Conservation (phyloP, 306 rosid genomes). For the Casuarina glauca region DNA sequence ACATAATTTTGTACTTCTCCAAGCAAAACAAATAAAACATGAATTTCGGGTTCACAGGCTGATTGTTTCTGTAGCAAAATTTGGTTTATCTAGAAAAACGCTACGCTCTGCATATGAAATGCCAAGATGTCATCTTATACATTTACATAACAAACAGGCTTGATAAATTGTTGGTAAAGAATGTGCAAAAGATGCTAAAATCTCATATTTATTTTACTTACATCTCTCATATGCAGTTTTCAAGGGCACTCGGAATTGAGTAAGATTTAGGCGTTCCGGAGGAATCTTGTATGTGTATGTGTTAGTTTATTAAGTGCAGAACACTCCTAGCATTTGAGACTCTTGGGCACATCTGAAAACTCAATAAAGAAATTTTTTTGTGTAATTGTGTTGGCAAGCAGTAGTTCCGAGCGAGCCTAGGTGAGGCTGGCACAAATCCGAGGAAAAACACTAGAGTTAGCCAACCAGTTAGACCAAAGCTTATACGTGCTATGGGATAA, state of each 20-base stretch:
- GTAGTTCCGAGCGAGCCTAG: not conserved
- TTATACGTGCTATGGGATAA: not conserved
- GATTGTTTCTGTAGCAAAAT: not conserved
- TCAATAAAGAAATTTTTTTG: not conserved
- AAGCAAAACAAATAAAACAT: not conserved
- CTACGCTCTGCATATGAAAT: not conserved
- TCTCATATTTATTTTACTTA: not conserved
- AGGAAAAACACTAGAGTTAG: not conserved
- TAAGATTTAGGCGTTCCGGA: not conserved
- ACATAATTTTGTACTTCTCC: not conserved
- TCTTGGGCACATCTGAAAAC: not conserved
- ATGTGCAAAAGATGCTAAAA: not conserved
- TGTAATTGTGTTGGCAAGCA: not conserved
- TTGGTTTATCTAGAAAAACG: not conserved
- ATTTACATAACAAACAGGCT: not conserved
- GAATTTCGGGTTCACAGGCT: not conserved
- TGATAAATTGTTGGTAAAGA: not conserved
- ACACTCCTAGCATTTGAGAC: not conserved
- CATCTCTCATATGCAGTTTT: not conserved
- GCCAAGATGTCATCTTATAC: not conserved
- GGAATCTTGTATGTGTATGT: not conserved
- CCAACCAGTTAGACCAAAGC: not conserved
- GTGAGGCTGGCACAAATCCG: not conserved
- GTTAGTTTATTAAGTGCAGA: no score
- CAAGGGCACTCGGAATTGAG: not conserved